Evolutionary conservation across 257 asterid species (phyloP).

Genomic region (Nicotiana obtusifolia): DNA sequence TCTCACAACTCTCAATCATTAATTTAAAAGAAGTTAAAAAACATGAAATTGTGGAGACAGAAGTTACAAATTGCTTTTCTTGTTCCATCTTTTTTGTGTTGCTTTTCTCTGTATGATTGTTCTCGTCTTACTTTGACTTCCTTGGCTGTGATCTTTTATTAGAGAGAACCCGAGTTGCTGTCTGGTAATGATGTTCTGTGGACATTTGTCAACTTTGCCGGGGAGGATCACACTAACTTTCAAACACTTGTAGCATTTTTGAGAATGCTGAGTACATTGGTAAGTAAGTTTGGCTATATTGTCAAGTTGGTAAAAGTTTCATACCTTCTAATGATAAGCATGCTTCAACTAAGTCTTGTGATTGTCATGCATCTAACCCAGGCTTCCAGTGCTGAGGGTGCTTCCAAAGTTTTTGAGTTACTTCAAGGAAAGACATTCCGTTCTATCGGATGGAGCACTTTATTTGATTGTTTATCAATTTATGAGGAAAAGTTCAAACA

Average conservation of each 20-base stretch:
- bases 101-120: neutral
- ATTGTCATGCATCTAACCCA: conserved; percentile 34
- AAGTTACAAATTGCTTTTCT: neutral
- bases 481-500: conserved; percentile 86
- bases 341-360: conserved; percentile 12
- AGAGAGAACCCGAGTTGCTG: conserved; percentile 91
- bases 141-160: conserved; percentile 25
- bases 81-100: neutral
- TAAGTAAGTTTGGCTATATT: conserved; percentile 29
- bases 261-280: conserved; percentile 88
- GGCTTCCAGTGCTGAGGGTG: conserved; percentile 87
- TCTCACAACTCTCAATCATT: neutral
- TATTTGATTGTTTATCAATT: conserved; percentile 76
- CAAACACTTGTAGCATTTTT: conserved; percentile 93
- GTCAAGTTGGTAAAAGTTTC: neutral
- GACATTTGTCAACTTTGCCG: conserved; percentile 96
- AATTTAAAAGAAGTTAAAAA: neutral
- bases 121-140: conserved; percentile 1
- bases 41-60: neutral
- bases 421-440: conserved; percentile 87
- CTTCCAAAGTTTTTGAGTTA: conserved; percentile 87
- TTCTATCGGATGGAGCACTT: conserved; percentile 86
- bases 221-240: conserved; percentile 89
- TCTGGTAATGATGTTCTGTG: conserved; percentile 88
- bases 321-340: neutral